These are phyloP conservation scores for Erigeron canadensis DNA, from an alignment of 129 eudicot species.

Conservation along the genomic window DNA sequence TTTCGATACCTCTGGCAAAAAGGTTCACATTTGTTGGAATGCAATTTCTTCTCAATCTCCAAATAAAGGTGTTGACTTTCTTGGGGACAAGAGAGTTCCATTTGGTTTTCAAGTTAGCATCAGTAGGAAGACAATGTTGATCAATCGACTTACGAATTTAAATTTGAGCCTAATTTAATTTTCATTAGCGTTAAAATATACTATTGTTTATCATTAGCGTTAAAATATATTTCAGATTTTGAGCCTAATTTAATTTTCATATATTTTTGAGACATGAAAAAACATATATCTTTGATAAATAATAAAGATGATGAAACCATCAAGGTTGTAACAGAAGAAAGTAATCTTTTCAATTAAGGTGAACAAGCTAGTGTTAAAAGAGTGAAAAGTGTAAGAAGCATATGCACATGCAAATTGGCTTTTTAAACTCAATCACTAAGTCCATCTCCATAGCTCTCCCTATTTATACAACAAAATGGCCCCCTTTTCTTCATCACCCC, in stretches of 20 bases:
- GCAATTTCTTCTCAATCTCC: too few relatives aligned
- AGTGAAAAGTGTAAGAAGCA: conserved; percentile 36
- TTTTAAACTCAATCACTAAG: conserved; percentile 37
- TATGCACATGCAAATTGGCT: conserved; percentile 42
- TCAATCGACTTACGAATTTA: too few relatives aligned
- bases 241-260: not conserved
- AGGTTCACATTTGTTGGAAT: too few relatives aligned
- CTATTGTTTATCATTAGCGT: too few relatives aligned
- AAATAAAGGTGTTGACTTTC: too few relatives aligned
- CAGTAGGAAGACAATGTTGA: too few relatives aligned
- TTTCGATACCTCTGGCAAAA: too few relatives aligned
- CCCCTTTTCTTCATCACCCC: conserved; percentile 43
- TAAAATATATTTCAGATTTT: conserved; percentile 1
- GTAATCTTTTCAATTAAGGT: not conserved
- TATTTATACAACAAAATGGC: conserved; percentile 39
- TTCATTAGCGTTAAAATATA: too few relatives aligned
- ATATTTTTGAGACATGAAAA: not conserved
- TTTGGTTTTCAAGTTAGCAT: too few relatives aligned
- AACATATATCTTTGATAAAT: not conserved
- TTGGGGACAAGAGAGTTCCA: too few relatives aligned
- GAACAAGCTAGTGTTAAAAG: conserved; percentile 27
- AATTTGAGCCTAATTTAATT: too few relatives aligned
- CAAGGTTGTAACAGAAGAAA: not conserved
- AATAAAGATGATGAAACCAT: conserved; percentile 22
- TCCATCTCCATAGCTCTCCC: conserved; percentile 33